A percentile compares a stretch with the other conserved stretches of the same genome.
Evolutionary conservation across 2,329 filamentous ascomycete species (phyloP).

Genomic region (Aspergillus sp.): DNA sequence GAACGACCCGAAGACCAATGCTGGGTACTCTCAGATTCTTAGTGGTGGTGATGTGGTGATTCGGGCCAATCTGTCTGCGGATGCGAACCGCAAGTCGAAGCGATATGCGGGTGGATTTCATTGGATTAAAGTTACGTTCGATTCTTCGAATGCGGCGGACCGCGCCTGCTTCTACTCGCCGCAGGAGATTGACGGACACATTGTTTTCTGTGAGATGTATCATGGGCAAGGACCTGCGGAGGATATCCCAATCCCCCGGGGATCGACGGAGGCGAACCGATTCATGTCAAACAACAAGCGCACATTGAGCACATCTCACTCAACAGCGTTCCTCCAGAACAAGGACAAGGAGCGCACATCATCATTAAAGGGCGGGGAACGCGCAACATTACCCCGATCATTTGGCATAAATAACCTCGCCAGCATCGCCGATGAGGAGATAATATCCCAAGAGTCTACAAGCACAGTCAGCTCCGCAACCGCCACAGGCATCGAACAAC

Average conservation of each 20-base stretch:
- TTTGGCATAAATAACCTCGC: constrained; percentile 40
- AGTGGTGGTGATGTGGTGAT: constrained; percentile 71
- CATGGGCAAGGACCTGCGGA: constrained; percentile 62
- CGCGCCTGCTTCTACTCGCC: constrained; percentile 69
- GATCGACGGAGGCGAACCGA: constrained; percentile 26
- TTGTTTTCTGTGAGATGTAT: constrained; percentile 71
- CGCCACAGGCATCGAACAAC: constrained; percentile 27
- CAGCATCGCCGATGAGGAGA: constrained; percentile 32
- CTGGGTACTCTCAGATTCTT: constrained; percentile 70
- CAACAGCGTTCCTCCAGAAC: constrained; percentile 33
- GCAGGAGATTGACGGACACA: constrained; percentile 67
- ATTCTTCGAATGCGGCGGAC: constrained; percentile 69
- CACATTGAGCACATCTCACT: constrained; percentile 37
- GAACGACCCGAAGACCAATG: constrained; percentile 69
- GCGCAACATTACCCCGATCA: constrained; percentile 41
- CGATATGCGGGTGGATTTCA: constrained; percentile 79
- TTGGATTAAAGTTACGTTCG: constrained; percentile 88
- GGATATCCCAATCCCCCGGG: constrained; percentile 63
- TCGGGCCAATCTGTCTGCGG: constrained; percentile 64
- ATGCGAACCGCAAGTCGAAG: constrained; percentile 77
- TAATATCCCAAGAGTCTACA: constrained; percentile 34
- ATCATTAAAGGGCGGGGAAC: neutral
- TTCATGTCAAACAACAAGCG: constrained; percentile 30
- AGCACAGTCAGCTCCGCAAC: constrained; percentile 45
- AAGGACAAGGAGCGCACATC: constrained; percentile 35